Conservation (phyloP, 768 basidiomycete species). For the Russula sp. region DNA sequence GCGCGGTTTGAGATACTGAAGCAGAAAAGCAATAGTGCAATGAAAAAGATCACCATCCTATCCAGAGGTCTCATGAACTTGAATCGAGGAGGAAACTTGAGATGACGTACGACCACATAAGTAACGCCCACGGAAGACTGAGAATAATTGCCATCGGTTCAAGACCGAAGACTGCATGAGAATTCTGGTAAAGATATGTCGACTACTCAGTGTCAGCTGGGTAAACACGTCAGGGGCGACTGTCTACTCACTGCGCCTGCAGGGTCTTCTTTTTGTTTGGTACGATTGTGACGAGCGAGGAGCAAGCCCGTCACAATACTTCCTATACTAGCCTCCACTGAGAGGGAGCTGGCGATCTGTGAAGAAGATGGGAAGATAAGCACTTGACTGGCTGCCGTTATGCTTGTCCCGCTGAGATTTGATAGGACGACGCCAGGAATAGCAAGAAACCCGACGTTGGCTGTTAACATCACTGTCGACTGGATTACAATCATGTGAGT, state of each 20-base stretch:
- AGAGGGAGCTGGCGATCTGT: slow-evolving; percentile 25
- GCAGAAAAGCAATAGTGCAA: slow-evolving; percentile 21
- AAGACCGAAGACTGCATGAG: slow-evolving; percentile 9
- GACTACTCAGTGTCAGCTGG: not conserved
- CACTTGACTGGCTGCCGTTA: not conserved
- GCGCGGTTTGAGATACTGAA: slow-evolving; percentile 11
- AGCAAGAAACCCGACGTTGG: slow-evolving; percentile 39
- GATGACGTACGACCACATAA: slow-evolving; percentile 24
- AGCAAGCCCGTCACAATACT: slow-evolving; percentile 26
- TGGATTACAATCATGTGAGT: not conserved
- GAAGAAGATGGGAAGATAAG: not conserved
- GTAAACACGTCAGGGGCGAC: not conserved
- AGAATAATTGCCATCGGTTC: slow-evolving; percentile 22
- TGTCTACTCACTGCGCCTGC: slow-evolving; percentile 16
- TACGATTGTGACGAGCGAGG: slow-evolving; percentile 23
- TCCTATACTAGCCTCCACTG: slow-evolving; percentile 15
- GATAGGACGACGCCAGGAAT: slow-evolving; percentile 34
- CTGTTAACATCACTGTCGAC: slow-evolving; percentile 38
- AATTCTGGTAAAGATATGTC: slow-evolving; percentile 4
- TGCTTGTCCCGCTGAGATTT: not conserved
- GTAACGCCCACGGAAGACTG: slow-evolving; percentile 22
- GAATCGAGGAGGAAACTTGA: not conserved
- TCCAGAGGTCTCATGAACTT: not conserved
- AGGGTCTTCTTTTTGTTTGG: slow-evolving; percentile 11
- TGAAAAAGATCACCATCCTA: slow-evolving; percentile 24